Evolutionary conservation across 2,329 filamentous ascomycete species (phyloP).

Genomic region (Diaporthe eres): DNA sequence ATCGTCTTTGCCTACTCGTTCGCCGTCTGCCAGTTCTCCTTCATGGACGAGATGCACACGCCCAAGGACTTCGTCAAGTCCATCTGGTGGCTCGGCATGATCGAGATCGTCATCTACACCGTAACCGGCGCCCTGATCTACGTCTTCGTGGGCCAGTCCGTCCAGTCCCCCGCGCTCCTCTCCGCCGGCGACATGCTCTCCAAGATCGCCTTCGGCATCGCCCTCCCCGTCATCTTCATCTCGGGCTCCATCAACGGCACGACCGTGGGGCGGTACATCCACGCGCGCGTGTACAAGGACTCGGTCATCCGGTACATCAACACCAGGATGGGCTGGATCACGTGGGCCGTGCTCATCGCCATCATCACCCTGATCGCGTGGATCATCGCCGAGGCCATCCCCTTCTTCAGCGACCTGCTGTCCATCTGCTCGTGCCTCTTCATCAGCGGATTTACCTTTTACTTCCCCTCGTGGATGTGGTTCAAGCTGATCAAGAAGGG

Average conservation of each 20-base stretch:
- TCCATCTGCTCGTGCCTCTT: constrained; percentile 65
- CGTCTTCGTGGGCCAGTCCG: constrained; percentile 74
- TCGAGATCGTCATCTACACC: constrained; percentile 76
- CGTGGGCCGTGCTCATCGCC: constrained; percentile 70
- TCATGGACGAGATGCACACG: constrained; percentile 69
- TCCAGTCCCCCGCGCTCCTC: constrained; percentile 77
- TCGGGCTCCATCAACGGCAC: constrained; percentile 78
- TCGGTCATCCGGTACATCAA: constrained; percentile 62
- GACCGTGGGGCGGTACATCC: constrained; percentile 61
- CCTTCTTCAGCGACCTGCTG: constrained; percentile 80
- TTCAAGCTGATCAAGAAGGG: constrained; percentile 52
- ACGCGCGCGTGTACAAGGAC: constrained; percentile 60
- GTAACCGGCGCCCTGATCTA: constrained; percentile 78
- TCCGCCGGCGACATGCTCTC: constrained; percentile 71
- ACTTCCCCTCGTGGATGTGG: constrained; percentile 53
- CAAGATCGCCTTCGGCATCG: constrained; percentile 79
- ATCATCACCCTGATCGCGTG: constrained; percentile 75
- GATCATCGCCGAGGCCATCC: constrained; percentile 80
- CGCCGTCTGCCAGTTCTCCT: constrained; percentile 65
- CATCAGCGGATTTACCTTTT: constrained; percentile 61
- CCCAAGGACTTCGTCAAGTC: constrained; percentile 65
- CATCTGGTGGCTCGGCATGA: constrained; percentile 72
- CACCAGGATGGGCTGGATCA: constrained; percentile 62
- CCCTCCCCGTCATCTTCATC: constrained; percentile 80
- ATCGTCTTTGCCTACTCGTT: constrained; percentile 80